phyloP scores from a whole-genome alignment of 108 stramenopile species.

The Skeletonema marinoi region DNA sequence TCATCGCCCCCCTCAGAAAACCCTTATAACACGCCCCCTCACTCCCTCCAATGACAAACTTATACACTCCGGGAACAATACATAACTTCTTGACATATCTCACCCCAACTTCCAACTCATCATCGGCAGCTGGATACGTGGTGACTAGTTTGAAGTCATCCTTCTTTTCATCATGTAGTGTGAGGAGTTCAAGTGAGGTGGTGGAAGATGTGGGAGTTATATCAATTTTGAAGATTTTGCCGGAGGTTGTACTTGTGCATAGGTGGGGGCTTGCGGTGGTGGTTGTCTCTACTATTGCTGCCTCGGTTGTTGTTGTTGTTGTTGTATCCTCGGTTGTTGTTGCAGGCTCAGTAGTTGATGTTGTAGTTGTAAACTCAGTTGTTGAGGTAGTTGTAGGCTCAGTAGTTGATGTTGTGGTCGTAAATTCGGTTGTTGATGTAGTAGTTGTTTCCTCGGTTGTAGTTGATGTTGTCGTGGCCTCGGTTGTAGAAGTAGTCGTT shows the following conservation, averaged over 20 bases:
- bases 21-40: background rate
- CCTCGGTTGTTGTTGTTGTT: background rate
- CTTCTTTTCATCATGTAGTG: background rate
- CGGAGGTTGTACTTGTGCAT: background rate
- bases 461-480: too few relatives aligned
- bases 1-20: background rate
- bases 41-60: background rate
- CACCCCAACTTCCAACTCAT: background rate
- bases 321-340: too few relatives aligned
- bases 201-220: background rate
- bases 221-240: background rate
- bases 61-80: background rate
- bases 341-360: background rate
- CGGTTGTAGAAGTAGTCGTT: too few relatives aligned
- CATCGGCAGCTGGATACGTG: background rate
- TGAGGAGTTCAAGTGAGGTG: background rate
- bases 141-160: background rate
- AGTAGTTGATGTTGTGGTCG: background rate
- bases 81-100: background rate
- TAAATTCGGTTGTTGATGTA: background rate
- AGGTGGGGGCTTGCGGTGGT: background rate
- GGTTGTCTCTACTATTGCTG: background rate
- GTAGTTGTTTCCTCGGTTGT: too few relatives aligned
- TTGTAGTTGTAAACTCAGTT: background rate
- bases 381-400: background rate